A percentile compares a stretch with the other conserved stretches of the same genome.
phyloP scores from a whole-genome alignment of 768 basidiomycete species.

The Mycena pura region DNA sequence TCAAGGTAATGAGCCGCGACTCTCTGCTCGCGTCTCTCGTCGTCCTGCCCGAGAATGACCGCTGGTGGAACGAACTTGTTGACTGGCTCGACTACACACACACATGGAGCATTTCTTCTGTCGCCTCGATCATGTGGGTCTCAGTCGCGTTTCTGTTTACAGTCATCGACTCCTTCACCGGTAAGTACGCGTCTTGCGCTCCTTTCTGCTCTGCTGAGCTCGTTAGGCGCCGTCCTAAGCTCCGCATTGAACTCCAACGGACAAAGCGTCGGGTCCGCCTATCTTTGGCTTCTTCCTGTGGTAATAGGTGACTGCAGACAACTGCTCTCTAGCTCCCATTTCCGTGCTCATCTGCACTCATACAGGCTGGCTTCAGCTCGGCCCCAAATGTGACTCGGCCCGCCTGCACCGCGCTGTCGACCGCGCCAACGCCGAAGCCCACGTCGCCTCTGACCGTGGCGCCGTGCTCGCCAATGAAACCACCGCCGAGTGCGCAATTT shows the following conservation, averaged over 20 bases:
- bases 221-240: too few relatives aligned
- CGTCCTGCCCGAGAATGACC: constrained; percentile 18
- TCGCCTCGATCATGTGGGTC: constrained; percentile 14
- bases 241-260: constrained; percentile 43
- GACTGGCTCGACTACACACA: constrained; percentile 30
- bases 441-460: too few relatives aligned
- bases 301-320: too few relatives aligned
- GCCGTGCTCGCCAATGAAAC: too few relatives aligned
- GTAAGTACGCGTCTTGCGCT: neutral
- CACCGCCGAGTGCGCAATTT: too few relatives aligned
- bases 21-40: constrained; percentile 14
- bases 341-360: too few relatives aligned
- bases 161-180: constrained; percentile 13
- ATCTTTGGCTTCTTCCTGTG: constrained; percentile 9
- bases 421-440: constrained; percentile 37
- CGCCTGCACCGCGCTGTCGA: constrained; percentile 37
- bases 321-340: too few relatives aligned
- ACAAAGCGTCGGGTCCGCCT: constrained; percentile 42
- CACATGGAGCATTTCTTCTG: constrained; percentile 36
- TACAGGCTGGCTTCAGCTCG: constrained; percentile 51
- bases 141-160: constrained; percentile 13
- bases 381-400: constrained; percentile 44
- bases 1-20: neutral
- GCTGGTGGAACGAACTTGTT: constrained; percentile 13
- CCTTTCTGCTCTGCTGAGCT: too few relatives aligned